phyloP scores from a whole-genome alignment of 1,139 yeast genomes.

The Suhomyces guaymorum region DNA sequence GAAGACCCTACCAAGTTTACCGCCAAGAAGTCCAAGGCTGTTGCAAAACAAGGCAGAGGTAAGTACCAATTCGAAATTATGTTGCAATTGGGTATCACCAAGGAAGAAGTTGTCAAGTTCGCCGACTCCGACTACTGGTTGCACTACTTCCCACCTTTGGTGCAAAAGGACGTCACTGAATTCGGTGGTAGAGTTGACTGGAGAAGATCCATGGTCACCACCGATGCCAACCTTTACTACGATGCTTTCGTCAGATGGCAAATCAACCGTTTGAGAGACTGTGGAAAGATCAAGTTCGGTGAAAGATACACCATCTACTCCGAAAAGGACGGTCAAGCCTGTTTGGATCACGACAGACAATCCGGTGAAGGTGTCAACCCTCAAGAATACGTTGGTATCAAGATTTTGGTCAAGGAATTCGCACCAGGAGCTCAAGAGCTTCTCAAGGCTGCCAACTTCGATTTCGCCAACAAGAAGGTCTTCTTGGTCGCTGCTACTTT shows the following conservation, averaged over 20 bases:
- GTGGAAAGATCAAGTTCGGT: slow-evolving; percentile 94
- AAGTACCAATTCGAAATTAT: slow-evolving; percentile 95
- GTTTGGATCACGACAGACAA: slow-evolving; percentile 98
- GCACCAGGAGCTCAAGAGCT: slow-evolving; percentile 54
- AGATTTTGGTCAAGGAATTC: slow-evolving; percentile 70
- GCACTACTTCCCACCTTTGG: slow-evolving; percentile 85
- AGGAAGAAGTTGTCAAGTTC: slow-evolving; percentile 79
- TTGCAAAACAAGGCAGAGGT: slow-evolving; percentile 89
- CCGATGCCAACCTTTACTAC: slow-evolving; percentile 92
- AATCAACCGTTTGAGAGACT: slow-evolving; percentile 81
- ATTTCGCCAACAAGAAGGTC: slow-evolving; percentile 57
- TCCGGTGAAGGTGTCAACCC: slow-evolving; percentile 97
- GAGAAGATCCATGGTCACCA: slow-evolving; percentile 96
- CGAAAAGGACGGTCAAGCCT: slow-evolving; percentile 97
- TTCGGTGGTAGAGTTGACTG: slow-evolving; percentile 97
- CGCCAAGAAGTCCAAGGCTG: slow-evolving; percentile 91
- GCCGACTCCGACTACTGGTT: slow-evolving; percentile 93
- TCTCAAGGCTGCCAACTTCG: slow-evolving; percentile 51
- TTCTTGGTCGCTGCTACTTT: slow-evolving; percentile 94
- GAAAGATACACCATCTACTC: slow-evolving; percentile 97
- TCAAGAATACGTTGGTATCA: slow-evolving; percentile 93
- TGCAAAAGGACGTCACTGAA: slow-evolving; percentile 73
- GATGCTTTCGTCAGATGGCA: slow-evolving; percentile 98
- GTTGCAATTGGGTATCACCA: slow-evolving; percentile 87
- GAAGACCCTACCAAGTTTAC: slow-evolving; percentile 88